Base-by-base conservation (phyloP, 306 rosid species). In the Gastrolobium bilobum region DNA sequence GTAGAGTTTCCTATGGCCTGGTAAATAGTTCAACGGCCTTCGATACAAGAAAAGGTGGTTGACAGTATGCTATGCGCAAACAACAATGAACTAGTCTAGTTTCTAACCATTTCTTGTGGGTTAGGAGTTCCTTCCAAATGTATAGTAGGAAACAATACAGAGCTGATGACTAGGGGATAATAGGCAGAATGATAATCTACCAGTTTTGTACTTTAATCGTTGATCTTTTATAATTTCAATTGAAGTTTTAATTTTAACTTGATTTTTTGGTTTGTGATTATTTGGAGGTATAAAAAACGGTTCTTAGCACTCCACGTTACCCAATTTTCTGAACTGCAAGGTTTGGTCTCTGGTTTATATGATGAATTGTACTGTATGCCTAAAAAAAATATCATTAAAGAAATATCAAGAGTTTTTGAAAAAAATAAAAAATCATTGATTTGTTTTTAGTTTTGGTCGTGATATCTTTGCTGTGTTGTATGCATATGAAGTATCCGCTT, bases 91-190 rank as follows among this genome's bases (percentile, higher is more conserved):
- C 37, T 33, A 44, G 20, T 37, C 26, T 9, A 60, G 61, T 44
- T 31, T 60, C 58, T 78, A 71, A 85, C 79, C 73, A 31, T 57
- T 65, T 63, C 70, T 65, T 75, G 15, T 64, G 82, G 69, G 61
- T 69, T 75, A 74, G 54, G 69, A 56, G 60, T 51, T 40, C 62
- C 66, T 58, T 50, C 14, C 75, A 82, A 79, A 66, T 79, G 77
- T 82, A 75, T 57, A 79, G 84, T 44, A 51, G 66, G 80, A 58
- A 65, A 74, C 73, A 66, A 43, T 26, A 56, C 67, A 70, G 58
- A 56, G 60, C 70, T 58, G 78, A 77, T 51, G 7, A 9, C 40
- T 13, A 53, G 70, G 71, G 71, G 71, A 34, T 51, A 56, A 58
- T 68, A 15, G 79, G 63, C 20, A 26, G 3, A 5, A 54, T 51